These are phyloP conservation scores for Apiospora saccharicola DNA, from an alignment of 2,329 filamentous ascomycete genomes.

Conservation along the genomic window DNA sequence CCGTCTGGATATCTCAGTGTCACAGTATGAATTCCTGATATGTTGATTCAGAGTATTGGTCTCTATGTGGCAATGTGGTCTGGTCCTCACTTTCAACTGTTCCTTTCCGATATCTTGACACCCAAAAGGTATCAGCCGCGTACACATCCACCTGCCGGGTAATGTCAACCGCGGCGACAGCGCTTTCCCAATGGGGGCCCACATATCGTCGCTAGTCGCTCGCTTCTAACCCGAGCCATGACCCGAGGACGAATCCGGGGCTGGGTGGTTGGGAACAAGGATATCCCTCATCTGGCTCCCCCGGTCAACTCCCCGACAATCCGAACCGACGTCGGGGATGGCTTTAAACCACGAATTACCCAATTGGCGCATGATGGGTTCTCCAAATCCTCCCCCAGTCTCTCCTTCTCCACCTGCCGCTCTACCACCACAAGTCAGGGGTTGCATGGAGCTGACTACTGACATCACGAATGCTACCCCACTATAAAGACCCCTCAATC, in stretches of 20 bases:
- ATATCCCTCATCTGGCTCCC: background rate
- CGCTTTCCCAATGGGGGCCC: background rate
- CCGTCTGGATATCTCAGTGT: background rate
- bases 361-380: background rate
- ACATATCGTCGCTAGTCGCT: conserved; percentile 16
- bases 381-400: background rate
- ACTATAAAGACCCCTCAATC: conserved; percentile 7
- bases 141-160: background rate
- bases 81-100: background rate
- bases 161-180: background rate
- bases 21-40: background rate
- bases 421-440: conserved; percentile 4
- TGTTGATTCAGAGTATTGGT: background rate
- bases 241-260: background rate
- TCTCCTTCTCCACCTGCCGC: background rate
- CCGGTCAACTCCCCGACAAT: background rate
- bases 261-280: background rate
- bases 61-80: background rate
- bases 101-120: background rate
- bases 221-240: conserved; percentile 8
- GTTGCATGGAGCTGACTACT: background rate
- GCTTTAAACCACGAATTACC: background rate
- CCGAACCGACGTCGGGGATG: conserved; percentile 13
- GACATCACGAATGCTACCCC: conserved; percentile 5
- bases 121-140: background rate